A percentile compares a stretch with the other conserved stretches of the same genome.
Evolutionary conservation across 2,329 filamentous ascomycete species (phyloP).

Genomic region (Akanthomyces dipterigenus): DNA sequence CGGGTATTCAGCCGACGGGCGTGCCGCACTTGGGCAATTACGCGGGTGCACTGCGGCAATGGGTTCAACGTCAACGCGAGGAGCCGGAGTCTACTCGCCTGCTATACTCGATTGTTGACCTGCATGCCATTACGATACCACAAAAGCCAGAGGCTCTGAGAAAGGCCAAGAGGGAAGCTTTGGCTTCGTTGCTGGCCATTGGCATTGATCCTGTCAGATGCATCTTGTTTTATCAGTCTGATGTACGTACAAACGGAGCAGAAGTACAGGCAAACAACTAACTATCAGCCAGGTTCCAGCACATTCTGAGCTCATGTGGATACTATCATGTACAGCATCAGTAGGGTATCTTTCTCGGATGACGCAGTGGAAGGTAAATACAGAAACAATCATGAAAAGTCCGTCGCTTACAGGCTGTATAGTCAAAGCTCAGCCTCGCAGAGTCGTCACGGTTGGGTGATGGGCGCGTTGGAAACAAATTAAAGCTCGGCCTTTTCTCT

Average conservation of each 20-base stretch:
- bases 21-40: constrained; percentile 95
- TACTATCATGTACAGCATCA: constrained; percentile 82
- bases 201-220: constrained; percentile 73
- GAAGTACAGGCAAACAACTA: background rate
- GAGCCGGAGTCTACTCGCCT: constrained; percentile 52
- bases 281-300: constrained; percentile 51
- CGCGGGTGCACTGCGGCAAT: constrained; percentile 79
- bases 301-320: constrained; percentile 94
- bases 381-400: background rate
- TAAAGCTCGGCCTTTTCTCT: constrained; percentile 88
- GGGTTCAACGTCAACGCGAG: constrained; percentile 69
- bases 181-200: constrained; percentile 76
- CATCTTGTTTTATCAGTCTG: constrained; percentile 76
- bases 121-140: constrained; percentile 83
- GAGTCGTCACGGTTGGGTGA: constrained; percentile 53
- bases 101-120: constrained; percentile 82
- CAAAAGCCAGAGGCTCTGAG: constrained; percentile 58
- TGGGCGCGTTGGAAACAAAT: constrained; percentile 46
- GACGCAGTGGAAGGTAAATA: constrained; percentile 94
- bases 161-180: constrained; percentile 61
- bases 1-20: constrained; percentile 93
- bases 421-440: constrained; percentile 68
- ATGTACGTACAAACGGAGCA: constrained; percentile 40
- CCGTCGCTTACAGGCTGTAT: background rate
- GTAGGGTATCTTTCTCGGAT: constrained; percentile 95